Evolutionary conservation across 805 yeast species (phyloP).

Genomic region (Saccharomycopsis oosterbeekiorum): DNA sequence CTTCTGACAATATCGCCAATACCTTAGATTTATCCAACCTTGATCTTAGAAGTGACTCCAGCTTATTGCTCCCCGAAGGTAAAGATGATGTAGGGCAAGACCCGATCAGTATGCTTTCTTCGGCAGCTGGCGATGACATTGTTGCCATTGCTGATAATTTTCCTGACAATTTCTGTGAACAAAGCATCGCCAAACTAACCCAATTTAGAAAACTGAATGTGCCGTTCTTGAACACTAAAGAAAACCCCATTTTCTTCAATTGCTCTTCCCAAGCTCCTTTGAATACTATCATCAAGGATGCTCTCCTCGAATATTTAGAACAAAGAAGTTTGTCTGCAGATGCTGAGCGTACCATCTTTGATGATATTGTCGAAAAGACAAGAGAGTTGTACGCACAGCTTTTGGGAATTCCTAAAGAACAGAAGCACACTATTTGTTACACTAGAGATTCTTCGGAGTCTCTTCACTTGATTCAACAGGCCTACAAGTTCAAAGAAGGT

Average conservation of each 20-base stretch:
- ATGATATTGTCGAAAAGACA: constrained; percentile 12
- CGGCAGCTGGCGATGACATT: background rate
- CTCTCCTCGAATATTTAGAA: constrained; percentile 8
- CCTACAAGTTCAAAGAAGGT: constrained; percentile 9
- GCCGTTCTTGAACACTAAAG: constrained; percentile 5
- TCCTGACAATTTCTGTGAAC: background rate
- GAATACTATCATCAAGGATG: constrained; percentile 6
- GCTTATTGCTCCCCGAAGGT: background rate
- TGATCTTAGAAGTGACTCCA: background rate
- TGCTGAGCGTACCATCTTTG: constrained; percentile 12
- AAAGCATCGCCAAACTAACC: background rate
- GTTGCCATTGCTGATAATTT: background rate
- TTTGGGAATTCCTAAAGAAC: background rate
- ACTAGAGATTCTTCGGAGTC: constrained; percentile 18
- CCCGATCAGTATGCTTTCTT: background rate
- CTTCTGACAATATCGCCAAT: background rate
- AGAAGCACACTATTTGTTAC: constrained; percentile 7
- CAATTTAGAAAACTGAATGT: background rate
- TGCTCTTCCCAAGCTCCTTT: constrained; percentile 13
- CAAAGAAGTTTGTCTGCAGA: constrained; percentile 7
- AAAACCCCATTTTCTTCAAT: constrained; percentile 8
- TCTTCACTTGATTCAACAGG: constrained; percentile 14
- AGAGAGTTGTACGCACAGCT: constrained; percentile 10
- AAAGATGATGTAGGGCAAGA: background rate
- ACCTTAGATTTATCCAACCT: background rate